These are phyloP conservation scores for Prunus mongolica DNA, from an alignment of 306 rosid genomes.

Conservation along the genomic window DNA sequence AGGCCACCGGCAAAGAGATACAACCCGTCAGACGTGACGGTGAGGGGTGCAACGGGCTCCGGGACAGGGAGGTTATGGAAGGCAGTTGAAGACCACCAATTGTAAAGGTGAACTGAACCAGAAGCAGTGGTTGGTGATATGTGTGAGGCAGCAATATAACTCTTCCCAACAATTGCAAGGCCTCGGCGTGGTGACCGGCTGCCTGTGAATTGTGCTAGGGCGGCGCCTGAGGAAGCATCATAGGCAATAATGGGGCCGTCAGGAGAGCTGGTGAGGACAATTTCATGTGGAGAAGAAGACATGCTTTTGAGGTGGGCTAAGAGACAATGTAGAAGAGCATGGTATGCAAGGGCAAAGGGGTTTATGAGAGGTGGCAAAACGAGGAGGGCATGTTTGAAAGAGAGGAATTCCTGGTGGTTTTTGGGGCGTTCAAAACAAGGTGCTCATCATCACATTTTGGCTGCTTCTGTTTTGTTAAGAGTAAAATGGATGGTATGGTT, in stretches of 20 bases:
- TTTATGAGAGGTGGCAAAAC: background rate
- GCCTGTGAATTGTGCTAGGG: conserved; percentile 30
- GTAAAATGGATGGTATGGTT: background rate
- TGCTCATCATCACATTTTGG: conserved; percentile 18
- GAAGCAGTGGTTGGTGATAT: conserved; percentile 47
- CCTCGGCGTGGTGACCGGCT: conserved; percentile 54
- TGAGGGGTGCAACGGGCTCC: conserved; percentile 61
- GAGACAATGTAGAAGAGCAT: background rate
- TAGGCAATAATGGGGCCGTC: conserved; percentile 57
- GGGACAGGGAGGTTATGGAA: conserved; percentile 46
- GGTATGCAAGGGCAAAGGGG: background rate
- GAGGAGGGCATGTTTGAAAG: conserved; percentile 16
- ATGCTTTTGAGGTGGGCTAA: conserved; percentile 20
- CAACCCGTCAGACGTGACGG: conserved; percentile 37
- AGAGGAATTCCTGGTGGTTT: background rate
- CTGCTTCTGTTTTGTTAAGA: conserved; percentile 18
- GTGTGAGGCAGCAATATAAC: conserved; percentile 46
- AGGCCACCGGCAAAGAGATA: conserved; percentile 67
- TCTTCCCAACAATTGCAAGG: conserved; percentile 32
- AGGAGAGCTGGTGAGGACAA: conserved; percentile 60
- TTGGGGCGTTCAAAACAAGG: conserved; percentile 45
- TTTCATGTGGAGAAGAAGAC: conserved; percentile 38
- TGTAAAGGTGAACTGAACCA: conserved; percentile 63
- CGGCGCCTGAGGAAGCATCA: conserved; percentile 37
- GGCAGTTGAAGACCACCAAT: conserved; percentile 47